Base-by-base conservation (phyloP, 2,329 filamentous ascomycete genomes). In the Colletotrichum gloeosporioides region DNA sequence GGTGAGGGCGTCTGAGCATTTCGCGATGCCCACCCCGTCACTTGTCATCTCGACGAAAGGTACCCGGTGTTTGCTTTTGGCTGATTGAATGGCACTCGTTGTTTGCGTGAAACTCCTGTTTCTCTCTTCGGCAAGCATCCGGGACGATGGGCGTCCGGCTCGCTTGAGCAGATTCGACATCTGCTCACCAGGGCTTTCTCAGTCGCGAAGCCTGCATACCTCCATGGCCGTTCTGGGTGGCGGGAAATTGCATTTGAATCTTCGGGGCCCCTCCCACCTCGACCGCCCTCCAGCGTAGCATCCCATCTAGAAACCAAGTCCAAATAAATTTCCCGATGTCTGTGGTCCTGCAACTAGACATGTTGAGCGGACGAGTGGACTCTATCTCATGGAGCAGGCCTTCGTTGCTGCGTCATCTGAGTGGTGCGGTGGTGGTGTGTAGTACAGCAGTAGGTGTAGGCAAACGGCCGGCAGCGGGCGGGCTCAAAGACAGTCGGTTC, bases 171-270 rank as follows among this genome's bases (percentile, higher is more conserved):
- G 53, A 12, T 27, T 34, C 57, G 2, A n/a, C 57, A 15, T 39
- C 53, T 49, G 44, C n/a, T 18, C n/a, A 22, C n/a, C 44, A 49
- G 44, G 44, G 4, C 49, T 13, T 12, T 32, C 31, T 55, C 49
- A 57, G 22, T 53, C 12, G 63, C 34, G 36, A 67, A 4, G 64
- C 36, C 31, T 29, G 39, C 66, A 69, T 61, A 32, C 36, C 18
- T 49, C 44, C 44, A 49, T 16, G 55, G 61, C 34, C 72, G 10
- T 61, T 75, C 63, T 76, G 63, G 69, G n/a, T 76, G 73, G 73
- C 73, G 73, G 73, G 63, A 76, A 76, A 76, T 73, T 76, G 73
- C 63, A 34, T 25, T 67, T 39, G 63, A 63, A 49, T 73, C 39
- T 63, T 73, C 63, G n/a, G 63, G 69, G 49, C 55, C 69, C 34